These are phyloP conservation scores for Avena eriantha DNA, from an alignment of 176 grass and related monocot species.

Conservation along the genomic window DNA sequence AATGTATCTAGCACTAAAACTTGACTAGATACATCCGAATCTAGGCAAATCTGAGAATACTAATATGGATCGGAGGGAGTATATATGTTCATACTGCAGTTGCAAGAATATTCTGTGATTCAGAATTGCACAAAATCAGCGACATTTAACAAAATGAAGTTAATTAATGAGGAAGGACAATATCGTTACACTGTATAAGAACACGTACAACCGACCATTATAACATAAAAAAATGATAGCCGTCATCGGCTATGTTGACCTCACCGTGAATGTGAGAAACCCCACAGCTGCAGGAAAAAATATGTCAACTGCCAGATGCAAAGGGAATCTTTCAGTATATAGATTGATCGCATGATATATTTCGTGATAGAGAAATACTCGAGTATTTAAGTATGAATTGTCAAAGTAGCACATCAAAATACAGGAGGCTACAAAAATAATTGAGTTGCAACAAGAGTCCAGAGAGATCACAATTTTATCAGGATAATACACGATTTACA, in stretches of 20 bases:
- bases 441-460: background rate
- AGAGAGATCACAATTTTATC: background rate
- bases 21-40: too few species aligned
- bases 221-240: background rate
- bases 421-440: background rate
- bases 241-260: background rate
- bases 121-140: background rate
- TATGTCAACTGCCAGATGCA: background rate
- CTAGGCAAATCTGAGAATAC: too few species aligned
- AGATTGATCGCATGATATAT: background rate
- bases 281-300: constrained; percentile 43
- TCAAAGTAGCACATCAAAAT: background rate
- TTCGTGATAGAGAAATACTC: background rate
- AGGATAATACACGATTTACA: background rate
- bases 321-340: background rate
- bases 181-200: constrained; percentile 1
- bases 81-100: background rate
- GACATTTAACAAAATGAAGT: background rate
- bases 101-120: background rate
- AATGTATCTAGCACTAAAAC: too few species aligned
- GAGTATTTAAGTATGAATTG: background rate
- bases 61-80: background rate
- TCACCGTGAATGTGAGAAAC: constrained; percentile 43
- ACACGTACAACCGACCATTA: background rate
- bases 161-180: background rate